Conservation (phyloP, 495 filamentous ascomycete genomes). For the Penicillium dipodomyicola region DNA sequence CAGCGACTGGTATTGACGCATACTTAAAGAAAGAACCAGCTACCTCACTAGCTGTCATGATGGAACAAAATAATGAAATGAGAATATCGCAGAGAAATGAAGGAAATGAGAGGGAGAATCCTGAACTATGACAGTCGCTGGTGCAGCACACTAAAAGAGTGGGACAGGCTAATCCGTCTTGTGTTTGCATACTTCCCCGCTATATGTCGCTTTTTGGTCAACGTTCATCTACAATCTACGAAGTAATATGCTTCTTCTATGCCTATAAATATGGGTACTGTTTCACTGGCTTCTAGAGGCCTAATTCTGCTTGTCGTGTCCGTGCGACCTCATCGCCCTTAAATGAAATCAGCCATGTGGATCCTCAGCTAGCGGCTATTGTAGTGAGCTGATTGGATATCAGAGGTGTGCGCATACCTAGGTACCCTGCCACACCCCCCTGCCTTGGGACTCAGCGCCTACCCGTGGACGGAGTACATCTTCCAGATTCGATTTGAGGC, state of each 20-base stretch:
- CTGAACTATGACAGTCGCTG: conserved; percentile 3
- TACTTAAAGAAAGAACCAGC: conserved; percentile 30
- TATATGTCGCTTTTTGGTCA: not conserved
- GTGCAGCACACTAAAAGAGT: conserved; percentile 2
- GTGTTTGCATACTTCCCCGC: not conserved
- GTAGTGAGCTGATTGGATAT: not conserved
- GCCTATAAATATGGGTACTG: not conserved
- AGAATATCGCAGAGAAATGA: not conserved
- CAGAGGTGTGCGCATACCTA: not conserved
- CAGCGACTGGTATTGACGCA: conserved; percentile 27
- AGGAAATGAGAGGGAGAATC: not conserved
- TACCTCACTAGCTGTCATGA: conserved; percentile 4
- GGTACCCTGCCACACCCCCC: not conserved
- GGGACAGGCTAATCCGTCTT: not conserved
- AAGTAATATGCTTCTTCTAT: too few species aligned
- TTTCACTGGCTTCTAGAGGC: not conserved
- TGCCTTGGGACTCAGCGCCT: not conserved
- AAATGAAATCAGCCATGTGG: not conserved
- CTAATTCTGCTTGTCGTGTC: not conserved
- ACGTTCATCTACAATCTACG: not conserved
- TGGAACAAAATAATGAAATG: not conserved
- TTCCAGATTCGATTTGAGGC: too few species aligned
- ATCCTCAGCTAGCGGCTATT: not conserved
- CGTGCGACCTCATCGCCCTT: not conserved
- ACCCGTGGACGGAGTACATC: not conserved